A percentile compares a stretch with the other conserved stretches of the same genome.
These are phyloP conservation scores for Perilla frutescens DNA, from an alignment of 257 asterid genomes.

Conservation along the genomic window DNA sequence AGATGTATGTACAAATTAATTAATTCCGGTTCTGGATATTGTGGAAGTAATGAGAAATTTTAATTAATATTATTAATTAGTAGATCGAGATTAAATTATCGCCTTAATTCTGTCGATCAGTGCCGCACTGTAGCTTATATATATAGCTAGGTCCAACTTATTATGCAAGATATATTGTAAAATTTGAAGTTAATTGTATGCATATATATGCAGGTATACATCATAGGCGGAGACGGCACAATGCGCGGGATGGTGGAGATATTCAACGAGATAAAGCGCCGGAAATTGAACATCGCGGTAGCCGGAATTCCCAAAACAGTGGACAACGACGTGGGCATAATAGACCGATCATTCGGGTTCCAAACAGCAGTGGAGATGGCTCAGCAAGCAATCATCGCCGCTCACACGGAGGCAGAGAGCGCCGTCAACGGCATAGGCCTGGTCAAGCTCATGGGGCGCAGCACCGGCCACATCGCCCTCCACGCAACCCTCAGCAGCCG, in stretches of 20 bases:
- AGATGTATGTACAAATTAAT: too few relatives aligned
- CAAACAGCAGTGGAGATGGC: conserved; percentile 90
- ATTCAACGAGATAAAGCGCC: conserved; percentile 58
- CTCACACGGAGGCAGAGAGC: conserved; percentile 81
- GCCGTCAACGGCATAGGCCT: conserved; percentile 79
- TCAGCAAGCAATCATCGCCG: conserved; percentile 82
- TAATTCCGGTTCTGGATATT: too few relatives aligned
- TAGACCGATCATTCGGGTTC: conserved; percentile 84
- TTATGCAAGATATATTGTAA: too few relatives aligned
- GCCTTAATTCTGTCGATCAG: too few relatives aligned
- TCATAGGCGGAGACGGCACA: conserved; percentile 88
- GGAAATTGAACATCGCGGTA: conserved; percentile 54
- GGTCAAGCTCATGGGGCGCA: conserved; percentile 92
- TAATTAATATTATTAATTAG: too few relatives aligned
- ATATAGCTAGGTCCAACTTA: too few relatives aligned
- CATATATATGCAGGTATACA: conserved; percentile 57
- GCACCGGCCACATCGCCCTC: conserved; percentile 85
- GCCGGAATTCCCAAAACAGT: conserved; percentile 86
- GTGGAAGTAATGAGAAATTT: too few relatives aligned
- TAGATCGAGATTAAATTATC: too few relatives aligned
- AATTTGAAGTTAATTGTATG: neutral
- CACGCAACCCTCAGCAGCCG: conserved; percentile 81
- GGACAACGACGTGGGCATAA: conserved; percentile 80
- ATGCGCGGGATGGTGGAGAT: conserved; percentile 77
- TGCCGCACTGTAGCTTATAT: too few relatives aligned